phyloP scores from a whole-genome alignment of 352 stramenopile species.

The Peronospora tabacina region DNA sequence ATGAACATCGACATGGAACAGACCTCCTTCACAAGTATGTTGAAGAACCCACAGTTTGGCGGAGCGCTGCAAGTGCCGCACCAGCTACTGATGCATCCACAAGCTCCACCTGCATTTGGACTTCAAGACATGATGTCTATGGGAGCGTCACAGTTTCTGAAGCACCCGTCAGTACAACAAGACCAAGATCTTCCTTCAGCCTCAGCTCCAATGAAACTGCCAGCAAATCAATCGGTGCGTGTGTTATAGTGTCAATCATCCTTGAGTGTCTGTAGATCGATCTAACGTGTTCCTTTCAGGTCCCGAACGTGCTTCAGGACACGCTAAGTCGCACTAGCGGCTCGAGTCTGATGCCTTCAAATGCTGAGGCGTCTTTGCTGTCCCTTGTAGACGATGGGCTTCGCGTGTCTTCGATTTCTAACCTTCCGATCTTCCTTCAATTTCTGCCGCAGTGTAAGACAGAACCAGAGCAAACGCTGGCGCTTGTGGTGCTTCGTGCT shows the following conservation, averaged over 20 bases:
- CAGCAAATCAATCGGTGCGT: slow-evolving; percentile 24
- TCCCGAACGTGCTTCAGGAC: slow-evolving; percentile 35
- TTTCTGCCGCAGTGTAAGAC: slow-evolving; percentile 52
- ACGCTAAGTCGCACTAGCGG: slow-evolving; percentile 25
- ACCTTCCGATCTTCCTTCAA: slow-evolving; percentile 54
- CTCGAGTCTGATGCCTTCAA: slow-evolving; percentile 25
- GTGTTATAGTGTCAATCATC: background rate
- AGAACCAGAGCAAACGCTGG: slow-evolving; percentile 60
- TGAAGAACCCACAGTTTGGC: slow-evolving; percentile 28
- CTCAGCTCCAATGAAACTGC: slow-evolving; percentile 14
- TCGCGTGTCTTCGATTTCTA: slow-evolving; percentile 37
- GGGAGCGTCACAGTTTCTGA: slow-evolving; percentile 16
- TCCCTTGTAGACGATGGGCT: slow-evolving; percentile 54
- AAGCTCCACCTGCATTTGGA: slow-evolving; percentile 15
- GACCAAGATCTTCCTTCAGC: slow-evolving; percentile 9
- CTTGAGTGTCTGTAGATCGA: background rate
- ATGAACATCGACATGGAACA: slow-evolving; percentile 41
- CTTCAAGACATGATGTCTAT: slow-evolving; percentile 26
- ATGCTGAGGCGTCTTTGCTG: slow-evolving; percentile 39
- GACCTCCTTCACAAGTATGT: slow-evolving; percentile 26
- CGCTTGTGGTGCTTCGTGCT: slow-evolving; percentile 60
- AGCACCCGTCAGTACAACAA: slow-evolving; percentile 15
- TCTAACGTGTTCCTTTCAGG: slow-evolving; percentile 14
- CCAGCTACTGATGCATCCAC: slow-evolving; percentile 19
- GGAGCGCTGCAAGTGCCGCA: slow-evolving; percentile 22